Conservation (phyloP, 257 asterid genomes). For the Perilla frutescens region DNA sequence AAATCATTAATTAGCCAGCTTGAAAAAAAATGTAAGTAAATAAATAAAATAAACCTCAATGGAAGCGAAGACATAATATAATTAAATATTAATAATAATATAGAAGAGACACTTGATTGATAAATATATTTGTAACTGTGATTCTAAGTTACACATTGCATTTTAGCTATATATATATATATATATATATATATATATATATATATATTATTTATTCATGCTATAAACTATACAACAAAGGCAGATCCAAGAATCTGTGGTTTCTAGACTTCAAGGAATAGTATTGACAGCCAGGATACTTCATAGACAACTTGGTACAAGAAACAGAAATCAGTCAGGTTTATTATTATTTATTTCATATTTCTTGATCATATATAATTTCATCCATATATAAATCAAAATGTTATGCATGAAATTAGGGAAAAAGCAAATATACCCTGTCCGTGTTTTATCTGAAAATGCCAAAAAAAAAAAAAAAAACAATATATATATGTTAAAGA, state of each 20-base stretch:
- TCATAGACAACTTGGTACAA: constrained; percentile 31
- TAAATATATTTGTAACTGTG: constrained; percentile 19
- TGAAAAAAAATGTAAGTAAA: neutral
- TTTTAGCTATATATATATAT: constrained; percentile 11
- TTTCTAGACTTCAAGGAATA: constrained; percentile 34
- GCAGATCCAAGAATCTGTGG: constrained; percentile 44
- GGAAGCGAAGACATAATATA: neutral
- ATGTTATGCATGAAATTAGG: no score
- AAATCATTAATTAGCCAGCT: no score
- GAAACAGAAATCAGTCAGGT: neutral
- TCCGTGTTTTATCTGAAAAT: no score
- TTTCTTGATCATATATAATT: neutral
- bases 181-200: neutral
- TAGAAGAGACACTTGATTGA: neutral
- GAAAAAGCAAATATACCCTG: neutral
- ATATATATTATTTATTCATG: constrained; percentile 26
- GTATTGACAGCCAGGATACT: constrained; percentile 40
- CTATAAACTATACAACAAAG: constrained; percentile 15
- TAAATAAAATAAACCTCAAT: neutral
- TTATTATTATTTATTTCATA: neutral
- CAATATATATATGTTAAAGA: no score
- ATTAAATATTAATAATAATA: neutral
- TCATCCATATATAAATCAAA: neutral
- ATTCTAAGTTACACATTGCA: constrained; percentile 30
- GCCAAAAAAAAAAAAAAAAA: no score